phyloP scores from a whole-genome alignment of 2,329 filamentous ascomycete species.

The Erysiphe pulchra region DNA sequence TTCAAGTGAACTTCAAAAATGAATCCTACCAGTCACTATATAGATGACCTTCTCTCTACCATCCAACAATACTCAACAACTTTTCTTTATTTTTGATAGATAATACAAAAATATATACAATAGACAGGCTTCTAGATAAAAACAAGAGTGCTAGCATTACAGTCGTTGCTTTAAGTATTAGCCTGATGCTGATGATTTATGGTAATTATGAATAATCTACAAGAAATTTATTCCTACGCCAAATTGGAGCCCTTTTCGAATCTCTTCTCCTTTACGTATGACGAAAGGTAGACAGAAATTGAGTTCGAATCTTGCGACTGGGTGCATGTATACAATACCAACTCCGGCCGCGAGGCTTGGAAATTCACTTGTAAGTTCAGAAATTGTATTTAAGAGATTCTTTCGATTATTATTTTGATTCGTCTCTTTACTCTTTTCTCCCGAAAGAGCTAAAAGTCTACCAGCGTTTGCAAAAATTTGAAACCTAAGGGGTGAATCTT shows the following conservation, averaged over 20 bases:
- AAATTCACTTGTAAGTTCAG: slow-evolving; percentile 44
- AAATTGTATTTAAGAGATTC: slow-evolving; percentile 29
- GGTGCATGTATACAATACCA: slow-evolving; percentile 84
- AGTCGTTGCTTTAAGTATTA: neutral
- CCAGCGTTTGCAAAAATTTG: slow-evolving; percentile 86
- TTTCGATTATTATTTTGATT: slow-evolving; percentile 12
- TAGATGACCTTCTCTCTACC: too few species aligned
- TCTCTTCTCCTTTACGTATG: slow-evolving; percentile 58
- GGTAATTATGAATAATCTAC: neutral
- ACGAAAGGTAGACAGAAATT: slow-evolving; percentile 83
- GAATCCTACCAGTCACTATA: too few species aligned
- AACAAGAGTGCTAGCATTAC: neutral
- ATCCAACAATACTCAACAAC: too few species aligned
- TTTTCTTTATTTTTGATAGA: too few species aligned
- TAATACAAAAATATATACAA: too few species aligned
- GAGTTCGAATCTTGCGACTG: slow-evolving; percentile 76
- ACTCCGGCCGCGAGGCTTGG: slow-evolving; percentile 73
- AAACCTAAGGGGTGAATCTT: slow-evolving; percentile 61
- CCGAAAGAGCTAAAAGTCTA: slow-evolving; percentile 51
- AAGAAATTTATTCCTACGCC: slow-evolving; percentile 84
- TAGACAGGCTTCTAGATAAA: too few species aligned
- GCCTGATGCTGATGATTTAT: neutral
- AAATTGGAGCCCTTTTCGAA: slow-evolving; percentile 74
- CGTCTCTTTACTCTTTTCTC: slow-evolving; percentile 16
- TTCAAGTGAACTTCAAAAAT: too few species aligned